Base-by-base conservation (phyloP, 176 grass and related monocot genomes). In the Bolboschoenus planiculmis region DNA sequence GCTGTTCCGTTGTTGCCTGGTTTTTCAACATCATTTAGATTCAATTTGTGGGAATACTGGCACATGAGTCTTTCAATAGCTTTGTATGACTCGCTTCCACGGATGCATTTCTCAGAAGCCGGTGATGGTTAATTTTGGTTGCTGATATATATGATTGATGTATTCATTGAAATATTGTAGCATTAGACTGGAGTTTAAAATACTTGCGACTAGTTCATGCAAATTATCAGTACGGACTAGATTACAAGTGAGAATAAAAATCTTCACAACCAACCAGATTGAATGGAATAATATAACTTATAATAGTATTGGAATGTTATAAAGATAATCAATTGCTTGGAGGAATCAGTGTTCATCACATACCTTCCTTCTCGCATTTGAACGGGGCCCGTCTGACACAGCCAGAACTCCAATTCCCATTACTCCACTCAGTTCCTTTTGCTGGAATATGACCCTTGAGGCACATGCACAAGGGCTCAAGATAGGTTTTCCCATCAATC, bases 371-470 rank as follows among this genome's bases (percentile, higher is more conserved):
- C 71, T 85, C 85, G 64, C 90, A 89, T 1, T 29, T 70, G 56
- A 92, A 81, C 34, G 60, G 47, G 1, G 11, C 21, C 36, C 92
- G 88, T 89, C 87, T 83, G 14, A 88, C 90, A 50, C 95, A 97
- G 0, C 95, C 92, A 34, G 71, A 79, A 51, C 33, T 74, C 90
- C 88, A 87, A 29, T 83, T 91, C 16, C 92, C 68, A 7, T 0
- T 20, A 30, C 35, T n/a, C 79, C 89, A 94, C 14, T 90, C 90
- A 5, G n/a, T 46, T 43, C 16, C 15, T 0, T 72, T 76, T 67
- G 42, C 91, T 4, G 90, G 90, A 60, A 87, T 34, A 31, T 75
- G 30, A 68, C 87, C 92, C 57, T 63, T 23, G 0, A 94, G 37
- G 87, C 95, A 97, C 20, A n/a, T 66, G 84, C 95, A 97, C 47